These are phyloP conservation scores for Mantamonas sphyraenae DNA, from an alignment of 78 protist species.

Conservation along the genomic window DNA sequence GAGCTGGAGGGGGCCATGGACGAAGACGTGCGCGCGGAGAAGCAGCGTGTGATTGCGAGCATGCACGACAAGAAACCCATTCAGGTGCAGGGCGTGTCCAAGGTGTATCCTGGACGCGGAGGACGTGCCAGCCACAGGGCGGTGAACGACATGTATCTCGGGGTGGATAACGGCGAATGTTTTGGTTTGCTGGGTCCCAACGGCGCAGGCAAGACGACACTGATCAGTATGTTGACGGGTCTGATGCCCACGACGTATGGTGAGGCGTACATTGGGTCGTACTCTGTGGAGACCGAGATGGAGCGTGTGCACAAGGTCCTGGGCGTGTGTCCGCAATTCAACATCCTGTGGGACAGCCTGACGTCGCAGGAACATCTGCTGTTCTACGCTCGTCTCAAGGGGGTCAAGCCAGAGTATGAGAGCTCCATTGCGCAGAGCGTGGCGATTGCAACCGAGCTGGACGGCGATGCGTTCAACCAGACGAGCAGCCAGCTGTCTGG, in stretches of 20 bases:
- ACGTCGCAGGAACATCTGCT: constrained; percentile 60
- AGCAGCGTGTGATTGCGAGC: not conserved
- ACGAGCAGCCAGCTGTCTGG: too few relatives aligned
- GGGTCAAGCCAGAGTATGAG: constrained; percentile 13
- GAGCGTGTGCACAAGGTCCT: constrained; percentile 34
- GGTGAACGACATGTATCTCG: not conserved
- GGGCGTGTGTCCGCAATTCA: constrained; percentile 88
- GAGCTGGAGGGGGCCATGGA: not conserved
- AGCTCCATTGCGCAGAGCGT: too few relatives aligned
- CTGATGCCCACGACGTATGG: constrained; percentile 65
- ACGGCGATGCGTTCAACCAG: too few relatives aligned
- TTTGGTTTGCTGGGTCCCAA: too few relatives aligned
- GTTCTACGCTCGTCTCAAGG: constrained; percentile 62
- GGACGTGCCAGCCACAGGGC: not conserved
- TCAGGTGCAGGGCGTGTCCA: not conserved
- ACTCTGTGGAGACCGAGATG: constrained; percentile 24
- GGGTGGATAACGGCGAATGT: not conserved
- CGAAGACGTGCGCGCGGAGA: constrained; percentile 2
- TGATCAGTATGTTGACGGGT: constrained; percentile 72
- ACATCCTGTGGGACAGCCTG: constrained; percentile 67
- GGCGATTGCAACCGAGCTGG: too few relatives aligned
- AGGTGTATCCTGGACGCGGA: not conserved
- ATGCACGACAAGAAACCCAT: not conserved
- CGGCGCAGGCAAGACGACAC: constrained; percentile 79
- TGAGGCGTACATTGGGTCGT: constrained; percentile 36